Conservation (phyloP, 805 yeast genomes). For the Osmozyma mogii region DNA sequence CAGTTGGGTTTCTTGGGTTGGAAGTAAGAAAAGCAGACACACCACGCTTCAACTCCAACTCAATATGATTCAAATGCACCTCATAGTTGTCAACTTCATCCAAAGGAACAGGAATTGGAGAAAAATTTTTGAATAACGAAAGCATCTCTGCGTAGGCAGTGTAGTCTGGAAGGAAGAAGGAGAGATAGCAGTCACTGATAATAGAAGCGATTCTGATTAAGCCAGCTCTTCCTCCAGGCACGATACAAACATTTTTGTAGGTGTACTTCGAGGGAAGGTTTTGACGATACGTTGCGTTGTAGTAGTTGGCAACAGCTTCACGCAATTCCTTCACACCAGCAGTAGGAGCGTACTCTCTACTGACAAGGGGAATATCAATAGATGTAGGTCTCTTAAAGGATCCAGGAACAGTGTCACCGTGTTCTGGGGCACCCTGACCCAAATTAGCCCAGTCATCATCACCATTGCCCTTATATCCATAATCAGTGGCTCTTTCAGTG, state of each 20-base stretch:
- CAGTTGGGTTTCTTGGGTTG: slow-evolving; percentile 59
- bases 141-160: slow-evolving; percentile 63
- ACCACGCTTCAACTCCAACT: slow-evolving; percentile 47
- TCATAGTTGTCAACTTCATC: slow-evolving; percentile 50
- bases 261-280: slow-evolving; percentile 46
- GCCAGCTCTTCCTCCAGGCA: slow-evolving; percentile 61
- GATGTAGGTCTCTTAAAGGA: slow-evolving; percentile 46
- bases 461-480: slow-evolving; percentile 39
- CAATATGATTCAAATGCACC: slow-evolving; percentile 44
- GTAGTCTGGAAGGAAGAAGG: slow-evolving; percentile 55
- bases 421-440: slow-evolving; percentile 63
- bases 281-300: slow-evolving; percentile 46
- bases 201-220: slow-evolving; percentile 55
- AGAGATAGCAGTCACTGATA: slow-evolving; percentile 48
- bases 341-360: slow-evolving; percentile 53
- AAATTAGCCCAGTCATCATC: slow-evolving; percentile 46
- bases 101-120: slow-evolving; percentile 57
- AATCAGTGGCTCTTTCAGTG: slow-evolving; percentile 51
- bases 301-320: slow-evolving; percentile 50
- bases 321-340: slow-evolving; percentile 48
- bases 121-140: slow-evolving; percentile 52
- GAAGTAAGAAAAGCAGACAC: slow-evolving; percentile 52
- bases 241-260: slow-evolving; percentile 52
- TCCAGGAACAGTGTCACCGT: slow-evolving; percentile 50
- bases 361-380: slow-evolving; percentile 39